Evolutionary conservation across 2,329 filamentous ascomycete species (phyloP).

Genomic region (Calonectria multiphialidica): DNA sequence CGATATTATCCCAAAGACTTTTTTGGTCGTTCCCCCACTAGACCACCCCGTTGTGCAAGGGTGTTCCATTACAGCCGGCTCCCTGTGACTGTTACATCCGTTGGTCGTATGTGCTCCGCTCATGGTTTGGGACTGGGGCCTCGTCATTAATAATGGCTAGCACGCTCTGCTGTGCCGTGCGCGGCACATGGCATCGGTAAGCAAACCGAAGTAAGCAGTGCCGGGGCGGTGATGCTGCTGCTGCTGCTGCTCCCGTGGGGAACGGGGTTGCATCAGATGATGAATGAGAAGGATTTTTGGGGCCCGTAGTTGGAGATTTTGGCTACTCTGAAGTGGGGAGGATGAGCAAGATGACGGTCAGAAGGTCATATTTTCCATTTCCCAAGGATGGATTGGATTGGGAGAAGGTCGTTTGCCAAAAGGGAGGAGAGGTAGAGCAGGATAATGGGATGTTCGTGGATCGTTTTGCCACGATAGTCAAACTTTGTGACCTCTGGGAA

Average conservation of each 20-base stretch:
- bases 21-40: not conserved
- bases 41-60: not conserved
- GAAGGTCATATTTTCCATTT: not conserved
- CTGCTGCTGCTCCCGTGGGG: not conserved
- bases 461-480: not conserved
- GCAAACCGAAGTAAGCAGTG: slow-evolving; percentile 8
- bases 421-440: not conserved
- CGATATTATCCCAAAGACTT: not conserved
- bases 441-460: not conserved
- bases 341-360: not conserved
- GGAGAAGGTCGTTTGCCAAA: not conserved
- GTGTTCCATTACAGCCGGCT: not conserved
- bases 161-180: not conserved
- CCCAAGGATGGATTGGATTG: not conserved
- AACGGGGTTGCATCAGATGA: not conserved
- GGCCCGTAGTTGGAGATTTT: not conserved
- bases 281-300: slow-evolving; percentile 1
- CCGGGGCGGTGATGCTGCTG: not conserved
- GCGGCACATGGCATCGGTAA: slow-evolving; percentile 25
- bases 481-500: not conserved
- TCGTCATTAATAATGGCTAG: slow-evolving; percentile 1
- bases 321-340: not conserved
- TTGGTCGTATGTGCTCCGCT: not conserved
- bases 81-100: slow-evolving; percentile 8
- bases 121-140: not conserved